Base-by-base conservation (phyloP, 73 alveolate genomes). In the Paraurostyla sp. region DNA sequence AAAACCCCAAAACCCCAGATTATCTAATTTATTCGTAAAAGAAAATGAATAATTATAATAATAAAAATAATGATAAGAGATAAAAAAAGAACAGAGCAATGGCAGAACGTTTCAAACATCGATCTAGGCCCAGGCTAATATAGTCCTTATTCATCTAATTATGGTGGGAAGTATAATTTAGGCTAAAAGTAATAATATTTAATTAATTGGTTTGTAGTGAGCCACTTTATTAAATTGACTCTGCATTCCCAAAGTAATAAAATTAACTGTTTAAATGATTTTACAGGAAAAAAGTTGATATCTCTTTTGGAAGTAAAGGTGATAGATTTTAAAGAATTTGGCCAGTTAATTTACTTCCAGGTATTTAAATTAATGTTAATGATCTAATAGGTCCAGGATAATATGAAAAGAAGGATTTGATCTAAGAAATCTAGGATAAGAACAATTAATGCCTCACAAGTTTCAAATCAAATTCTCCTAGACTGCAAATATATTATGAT, bases 101-200 rank as follows among this genome's bases (percentile, higher is more conserved):
- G 87, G 87, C 51, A 75, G 51, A 75, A 15, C 23, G 48, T 75
- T 15, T 75, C 87, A n/a, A 48, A 6, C 9, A 46, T 25, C 2
- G 73, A 75, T 11, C 18, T 75, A 32, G 87, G 87, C 16, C 87
- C 87, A 6, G 87, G 87, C 7, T 46, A 75, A 46, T 75, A 75
- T 30, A 49, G n/a, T 23, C 87, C 87, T 18, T 46, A 9, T 18
- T 73, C 58, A 6, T 43, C 54, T 6, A 75, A 46, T 23, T 29
- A 23, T 46, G 87, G 87, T 11, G 18, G 20, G 9, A 75, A 75
- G 33, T 75, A 25, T n/a, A 36, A 40, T 48, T 48, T 75, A 15
- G 22, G 45, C 23, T 7, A 43, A 18, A 75, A 49, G 73, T 43
- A 75, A 42, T 6, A 25, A 27, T 46, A 22, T 13, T 75, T 48